phyloP scores from a whole-genome alignment of 768 basidiomycete genomes.

The Suillus tomentosus region DNA sequence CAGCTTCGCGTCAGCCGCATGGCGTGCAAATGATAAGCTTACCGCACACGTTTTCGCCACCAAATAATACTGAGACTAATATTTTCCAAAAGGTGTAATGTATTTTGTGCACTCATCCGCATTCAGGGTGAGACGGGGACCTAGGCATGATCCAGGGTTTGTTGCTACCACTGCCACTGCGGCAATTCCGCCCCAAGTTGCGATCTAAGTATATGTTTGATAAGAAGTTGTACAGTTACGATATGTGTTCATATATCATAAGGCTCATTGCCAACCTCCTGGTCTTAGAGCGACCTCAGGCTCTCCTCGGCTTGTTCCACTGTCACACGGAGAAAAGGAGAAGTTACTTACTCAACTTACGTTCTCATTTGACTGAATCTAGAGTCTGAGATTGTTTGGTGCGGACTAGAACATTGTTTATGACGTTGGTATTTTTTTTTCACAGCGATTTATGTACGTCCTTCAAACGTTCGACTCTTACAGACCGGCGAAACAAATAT shows the following conservation, averaged over 20 bases:
- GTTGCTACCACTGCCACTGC: neutral
- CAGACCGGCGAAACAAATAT: neutral
- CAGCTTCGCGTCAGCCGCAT: neutral
- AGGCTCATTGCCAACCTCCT: neutral
- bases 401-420: neutral
- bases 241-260: neutral
- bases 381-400: neutral
- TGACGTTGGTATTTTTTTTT: neutral
- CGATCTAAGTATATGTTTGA: neutral
- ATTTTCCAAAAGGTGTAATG: neutral
- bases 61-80: neutral
- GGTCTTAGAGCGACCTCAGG: constrained; percentile 1
- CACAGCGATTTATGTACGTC: neutral
- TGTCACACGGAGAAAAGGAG: neutral
- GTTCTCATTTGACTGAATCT: neutral
- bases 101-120: neutral
- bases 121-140: neutral
- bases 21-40: neutral
- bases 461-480: neutral
- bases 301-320: constrained; percentile 2
- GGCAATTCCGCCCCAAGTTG: neutral
- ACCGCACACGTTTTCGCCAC: neutral
- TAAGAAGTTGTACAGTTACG: neutral
- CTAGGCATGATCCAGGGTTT: neutral
- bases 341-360: neutral